Percentiles rank a stretch among this genome's conserved stretches.
Conservation (phyloP, 2,329 filamentous ascomycete species). For the Elsinoe australis region DNA sequence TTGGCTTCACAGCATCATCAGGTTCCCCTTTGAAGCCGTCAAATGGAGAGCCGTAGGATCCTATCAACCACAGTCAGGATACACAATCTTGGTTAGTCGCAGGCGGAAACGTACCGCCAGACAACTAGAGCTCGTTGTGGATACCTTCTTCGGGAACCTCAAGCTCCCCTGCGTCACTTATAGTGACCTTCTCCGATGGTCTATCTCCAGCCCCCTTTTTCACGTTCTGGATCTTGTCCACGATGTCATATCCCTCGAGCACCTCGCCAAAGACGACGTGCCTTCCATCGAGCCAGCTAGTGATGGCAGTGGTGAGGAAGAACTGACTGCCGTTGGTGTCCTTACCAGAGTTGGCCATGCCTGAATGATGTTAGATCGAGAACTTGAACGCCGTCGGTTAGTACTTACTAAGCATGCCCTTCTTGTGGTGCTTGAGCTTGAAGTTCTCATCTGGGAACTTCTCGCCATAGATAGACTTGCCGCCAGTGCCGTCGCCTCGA, state of each 20-base stretch:
- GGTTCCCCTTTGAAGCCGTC: conserved; percentile 18
- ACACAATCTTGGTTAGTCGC: conserved; percentile 17
- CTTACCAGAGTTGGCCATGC: conserved; percentile 77
- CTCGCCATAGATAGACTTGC: conserved; percentile 80
- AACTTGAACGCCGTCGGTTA: background rate
- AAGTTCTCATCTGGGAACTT: conserved; percentile 90
- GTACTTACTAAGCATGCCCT: conserved; percentile 60
- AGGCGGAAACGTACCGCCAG: conserved; percentile 24
- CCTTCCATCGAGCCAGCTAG: conserved; percentile 72
- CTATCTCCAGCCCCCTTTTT: conserved; percentile 60
- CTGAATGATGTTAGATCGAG: conserved; percentile 29
- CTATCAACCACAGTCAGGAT: conserved; percentile 20
- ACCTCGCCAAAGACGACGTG: conserved; percentile 89
- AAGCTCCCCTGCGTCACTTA: conserved; percentile 76
- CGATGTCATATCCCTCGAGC: conserved; percentile 73
- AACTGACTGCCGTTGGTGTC: conserved; percentile 87
- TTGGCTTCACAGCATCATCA: conserved; percentile 19
- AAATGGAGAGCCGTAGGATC: conserved; percentile 34
- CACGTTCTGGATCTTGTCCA: conserved; percentile 69
- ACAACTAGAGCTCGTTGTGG: conserved; percentile 71
- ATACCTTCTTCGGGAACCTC: conserved; percentile 85
- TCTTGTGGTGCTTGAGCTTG: conserved; percentile 86
- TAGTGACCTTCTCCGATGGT: conserved; percentile 62
- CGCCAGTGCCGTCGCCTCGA: conserved; percentile 70
- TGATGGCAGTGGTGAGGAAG: conserved; percentile 81